Evolutionary conservation across 371 early-diverging fungal species (phyloP).

Genomic region (Mucor mucedo): DNA sequence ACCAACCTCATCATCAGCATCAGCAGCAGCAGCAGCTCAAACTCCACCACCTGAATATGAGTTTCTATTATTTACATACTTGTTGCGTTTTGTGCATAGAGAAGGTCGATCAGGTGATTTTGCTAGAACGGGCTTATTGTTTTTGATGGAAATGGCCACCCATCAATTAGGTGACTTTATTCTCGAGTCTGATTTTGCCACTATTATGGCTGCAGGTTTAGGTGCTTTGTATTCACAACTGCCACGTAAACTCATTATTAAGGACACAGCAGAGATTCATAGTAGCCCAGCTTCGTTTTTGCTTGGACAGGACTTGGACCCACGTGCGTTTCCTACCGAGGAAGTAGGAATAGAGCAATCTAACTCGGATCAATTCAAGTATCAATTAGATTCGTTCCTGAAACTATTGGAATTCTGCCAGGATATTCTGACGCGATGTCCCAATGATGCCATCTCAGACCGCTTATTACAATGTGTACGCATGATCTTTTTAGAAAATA

Average conservation of each 20-base stretch:
- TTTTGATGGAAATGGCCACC: constrained; percentile 84
- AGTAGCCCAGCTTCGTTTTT: constrained; percentile 49
- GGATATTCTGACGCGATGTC: constrained; percentile 81
- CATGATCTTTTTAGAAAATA: constrained; percentile 83
- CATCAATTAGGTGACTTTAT: constrained; percentile 82
- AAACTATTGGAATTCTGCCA: constrained; percentile 87
- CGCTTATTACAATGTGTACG: constrained; percentile 71
- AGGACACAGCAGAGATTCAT: constrained; percentile 39
- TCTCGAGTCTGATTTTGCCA: constrained; percentile 79
- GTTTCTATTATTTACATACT: constrained; percentile 87
- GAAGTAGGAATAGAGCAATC: constrained; percentile 54
- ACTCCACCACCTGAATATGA: constrained; percentile 63
- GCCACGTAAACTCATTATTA: constrained; percentile 77
- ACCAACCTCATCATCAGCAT: background rate
- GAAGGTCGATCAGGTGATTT: constrained; percentile 90
- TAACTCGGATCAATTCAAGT: constrained; percentile 69
- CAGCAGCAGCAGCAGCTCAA: constrained; percentile 20
- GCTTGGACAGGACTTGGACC: constrained; percentile 40
- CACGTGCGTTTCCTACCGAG: constrained; percentile 8
- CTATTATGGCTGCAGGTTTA: constrained; percentile 85
- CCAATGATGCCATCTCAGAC: constrained; percentile 67
- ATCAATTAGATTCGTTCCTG: constrained; percentile 79
- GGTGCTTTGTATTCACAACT: constrained; percentile 93
- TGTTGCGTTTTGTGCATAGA: constrained; percentile 84
- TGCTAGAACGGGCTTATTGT: constrained; percentile 86